Percentiles rank a stretch among this genome's conserved stretches.
phyloP scores from a whole-genome alignment of 768 basidiomycete genomes.

The Mycena epipterygia region DNA sequence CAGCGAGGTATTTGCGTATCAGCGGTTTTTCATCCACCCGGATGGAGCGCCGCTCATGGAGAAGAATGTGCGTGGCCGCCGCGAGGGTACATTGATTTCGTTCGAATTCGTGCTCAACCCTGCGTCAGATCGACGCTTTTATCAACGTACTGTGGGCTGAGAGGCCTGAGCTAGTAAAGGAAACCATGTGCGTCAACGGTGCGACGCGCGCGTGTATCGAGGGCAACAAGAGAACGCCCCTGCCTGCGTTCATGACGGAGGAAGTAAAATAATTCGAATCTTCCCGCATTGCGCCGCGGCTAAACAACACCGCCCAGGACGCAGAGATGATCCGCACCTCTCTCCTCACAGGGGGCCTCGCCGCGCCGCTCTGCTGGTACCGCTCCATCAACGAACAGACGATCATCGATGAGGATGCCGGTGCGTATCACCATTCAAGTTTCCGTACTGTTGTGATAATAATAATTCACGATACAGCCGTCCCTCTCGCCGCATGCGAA shows the following conservation, averaged over 20 bases:
- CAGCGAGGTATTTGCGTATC: constrained; percentile 20
- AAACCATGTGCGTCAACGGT: constrained; percentile 52
- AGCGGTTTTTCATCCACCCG: constrained; percentile 37
- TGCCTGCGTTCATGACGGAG: constrained; percentile 46
- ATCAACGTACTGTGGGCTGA: constrained; percentile 46
- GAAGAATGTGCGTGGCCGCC: constrained; percentile 51
- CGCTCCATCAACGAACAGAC: constrained; percentile 42
- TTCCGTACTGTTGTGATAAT: not conserved
- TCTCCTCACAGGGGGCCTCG: constrained; percentile 46
- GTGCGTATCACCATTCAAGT: constrained; percentile 37
- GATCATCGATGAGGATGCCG: constrained; percentile 48
- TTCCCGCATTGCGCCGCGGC: not conserved
- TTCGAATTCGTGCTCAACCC: not conserved
- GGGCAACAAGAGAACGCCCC: constrained; percentile 42
- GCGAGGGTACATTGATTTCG: constrained; percentile 7
- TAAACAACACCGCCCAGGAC: constrained; percentile 39
- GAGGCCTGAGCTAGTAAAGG: constrained; percentile 52
- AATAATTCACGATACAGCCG: not conserved
- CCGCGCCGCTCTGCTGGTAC: constrained; percentile 53
- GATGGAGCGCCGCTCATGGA: constrained; percentile 52
- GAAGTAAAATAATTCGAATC: constrained; percentile 41
- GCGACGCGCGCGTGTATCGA: constrained; percentile 52
- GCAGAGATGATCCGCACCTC: constrained; percentile 31
- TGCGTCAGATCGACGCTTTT: constrained; percentile 55
- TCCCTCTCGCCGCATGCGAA: not conserved